A percentile compares a stretch with the other conserved stretches of the same genome.
phyloP scores from a whole-genome alignment of 441 rosid species.

The Eruca vesicaria region DNA sequence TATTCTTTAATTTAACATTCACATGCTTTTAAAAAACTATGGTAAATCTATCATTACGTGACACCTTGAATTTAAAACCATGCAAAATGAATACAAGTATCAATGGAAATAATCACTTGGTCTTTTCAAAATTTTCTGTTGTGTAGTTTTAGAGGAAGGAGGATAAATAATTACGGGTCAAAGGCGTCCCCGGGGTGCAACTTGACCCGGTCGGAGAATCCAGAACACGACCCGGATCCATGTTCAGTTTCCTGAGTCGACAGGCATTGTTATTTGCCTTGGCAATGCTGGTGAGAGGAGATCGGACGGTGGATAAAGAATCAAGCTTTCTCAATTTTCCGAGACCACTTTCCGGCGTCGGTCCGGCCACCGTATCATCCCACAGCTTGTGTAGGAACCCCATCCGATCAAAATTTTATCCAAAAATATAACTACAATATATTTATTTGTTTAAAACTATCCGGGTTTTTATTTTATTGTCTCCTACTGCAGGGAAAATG shows the following conservation, averaged over 20 bases:
- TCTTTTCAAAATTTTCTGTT: not conserved
- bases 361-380: conserved; percentile 99
- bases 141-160: not conserved
- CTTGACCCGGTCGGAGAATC: conserved; percentile 47
- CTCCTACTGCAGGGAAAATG: not conserved
- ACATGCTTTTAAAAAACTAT: not conserved
- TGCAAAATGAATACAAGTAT: not conserved
- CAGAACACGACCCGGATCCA: conserved; percentile 45
- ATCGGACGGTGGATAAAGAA: conserved; percentile 47
- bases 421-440: conserved; percentile 2
- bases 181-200: conserved; percentile 58
- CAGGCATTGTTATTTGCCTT: conserved; percentile 37
- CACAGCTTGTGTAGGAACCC: conserved; percentile 89
- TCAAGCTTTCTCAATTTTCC: conserved; percentile 68
- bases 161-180: conserved; percentile 46
- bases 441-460: not conserved
- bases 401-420: conserved; percentile 43
- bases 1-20: not conserved
- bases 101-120: not conserved
- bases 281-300: conserved; percentile 34
- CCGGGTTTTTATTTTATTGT: conserved; percentile 12
- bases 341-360: conserved; percentile 77
- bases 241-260: conserved; percentile 39
- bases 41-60: not conserved
- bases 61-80: not conserved